These are phyloP conservation scores for Aspergillus pseudoviridinutans DNA, from an alignment of 2,329 filamentous ascomycete species.

Conservation along the genomic window DNA sequence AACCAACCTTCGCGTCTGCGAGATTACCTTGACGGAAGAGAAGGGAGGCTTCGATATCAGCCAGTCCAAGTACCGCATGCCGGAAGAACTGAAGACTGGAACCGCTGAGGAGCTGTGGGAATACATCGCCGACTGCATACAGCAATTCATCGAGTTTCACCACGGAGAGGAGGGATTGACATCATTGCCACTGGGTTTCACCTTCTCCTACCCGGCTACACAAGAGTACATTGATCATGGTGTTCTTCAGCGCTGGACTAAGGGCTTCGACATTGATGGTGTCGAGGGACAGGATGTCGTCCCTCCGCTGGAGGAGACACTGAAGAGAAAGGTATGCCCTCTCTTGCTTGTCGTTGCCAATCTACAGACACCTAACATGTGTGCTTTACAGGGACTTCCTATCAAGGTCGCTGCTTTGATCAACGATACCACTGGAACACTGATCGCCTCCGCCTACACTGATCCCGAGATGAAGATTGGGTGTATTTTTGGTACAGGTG, in stretches of 20 bases:
- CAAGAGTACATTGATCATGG: conserved; percentile 93
- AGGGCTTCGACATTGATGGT: conserved; percentile 90
- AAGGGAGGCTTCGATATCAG: conserved; percentile 91
- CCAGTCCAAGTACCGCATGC: conserved; percentile 94
- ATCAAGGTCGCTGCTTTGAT: conserved; percentile 91
- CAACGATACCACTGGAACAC: conserved; percentile 95
- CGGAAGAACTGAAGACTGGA: conserved; percentile 84
- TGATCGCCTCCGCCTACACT: conserved; percentile 97
- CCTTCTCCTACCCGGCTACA: conserved; percentile 91
- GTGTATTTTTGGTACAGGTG: conserved; percentile 97
- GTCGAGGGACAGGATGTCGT: conserved; percentile 90
- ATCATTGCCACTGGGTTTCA: conserved; percentile 78
- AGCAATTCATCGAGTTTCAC: conserved; percentile 85
- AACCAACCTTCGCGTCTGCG: conserved; percentile 91
- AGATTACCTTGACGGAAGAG: conserved; percentile 81
- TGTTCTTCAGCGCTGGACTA: conserved; percentile 91
- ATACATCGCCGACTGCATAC: conserved; percentile 87
- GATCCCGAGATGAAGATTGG: conserved; percentile 89
- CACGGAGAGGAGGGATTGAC: conserved; percentile 61
- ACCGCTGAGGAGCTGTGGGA: conserved; percentile 85
- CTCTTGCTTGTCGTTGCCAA: conserved; percentile 6
- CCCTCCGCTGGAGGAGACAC: conserved; percentile 75
- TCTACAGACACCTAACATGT: not conserved
- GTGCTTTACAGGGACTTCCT: conserved; percentile 64
- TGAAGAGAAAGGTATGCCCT: conserved; percentile 61